Percentiles rank a stretch among this genome's conserved stretches.
These are phyloP conservation scores for Fraxinus pennsylvanica DNA, from an alignment of 257 asterid species.

Conservation along the genomic window DNA sequence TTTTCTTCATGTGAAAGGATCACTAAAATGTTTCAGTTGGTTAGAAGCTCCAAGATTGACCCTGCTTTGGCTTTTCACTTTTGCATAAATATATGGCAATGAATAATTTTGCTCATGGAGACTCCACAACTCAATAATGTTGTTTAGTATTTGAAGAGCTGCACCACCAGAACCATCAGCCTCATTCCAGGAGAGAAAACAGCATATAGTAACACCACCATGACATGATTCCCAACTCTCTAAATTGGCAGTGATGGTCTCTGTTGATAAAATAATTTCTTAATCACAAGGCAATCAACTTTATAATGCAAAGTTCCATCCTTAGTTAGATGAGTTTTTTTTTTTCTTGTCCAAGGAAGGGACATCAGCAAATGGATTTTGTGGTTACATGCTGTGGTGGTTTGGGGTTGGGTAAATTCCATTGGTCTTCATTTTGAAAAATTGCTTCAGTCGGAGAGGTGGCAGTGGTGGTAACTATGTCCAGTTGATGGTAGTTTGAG, in stretches of 20 bases:
- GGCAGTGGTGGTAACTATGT: too few species aligned
- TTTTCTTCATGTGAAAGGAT: constrained; percentile 6
- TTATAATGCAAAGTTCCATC: not conserved
- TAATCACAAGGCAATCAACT: not conserved
- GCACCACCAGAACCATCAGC: not conserved
- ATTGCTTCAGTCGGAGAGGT: too few species aligned
- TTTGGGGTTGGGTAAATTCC: too few species aligned
- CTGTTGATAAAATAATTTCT: not conserved
- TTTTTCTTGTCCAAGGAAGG: too few species aligned
- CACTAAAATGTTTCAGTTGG: not conserved
- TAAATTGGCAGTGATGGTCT: not conserved
- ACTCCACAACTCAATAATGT: not conserved
- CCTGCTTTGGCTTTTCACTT: not conserved
- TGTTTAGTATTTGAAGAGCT: not conserved
- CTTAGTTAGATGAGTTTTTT: too few species aligned
- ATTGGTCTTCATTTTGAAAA: too few species aligned
- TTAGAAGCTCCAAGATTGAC: constrained; percentile 3
- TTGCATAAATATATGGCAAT: not conserved
- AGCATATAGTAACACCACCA: not conserved
- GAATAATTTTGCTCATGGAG: not conserved
- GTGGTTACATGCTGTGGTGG: too few species aligned
- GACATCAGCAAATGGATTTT: too few species aligned
- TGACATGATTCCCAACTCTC: not conserved
- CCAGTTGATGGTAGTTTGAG: too few species aligned
- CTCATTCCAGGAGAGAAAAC: not conserved